Base-by-base conservation (phyloP, 306 rosid species). In the Glycine tomentella region DNA sequence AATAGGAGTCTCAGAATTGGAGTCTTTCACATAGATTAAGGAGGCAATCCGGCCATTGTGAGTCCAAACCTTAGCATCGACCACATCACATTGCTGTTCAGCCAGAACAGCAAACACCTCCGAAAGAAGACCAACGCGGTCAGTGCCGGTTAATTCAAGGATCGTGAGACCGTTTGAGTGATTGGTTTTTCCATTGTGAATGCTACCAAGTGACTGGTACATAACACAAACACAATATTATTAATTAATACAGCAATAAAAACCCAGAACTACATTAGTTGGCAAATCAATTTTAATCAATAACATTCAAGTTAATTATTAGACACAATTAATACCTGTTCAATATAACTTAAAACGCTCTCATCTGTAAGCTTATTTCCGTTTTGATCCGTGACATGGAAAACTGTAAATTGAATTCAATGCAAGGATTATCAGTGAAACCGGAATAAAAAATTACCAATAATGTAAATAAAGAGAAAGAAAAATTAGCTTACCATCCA, bases 51-150 rank as follows among this genome's bases (percentile, higher is more conserved):
- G 84, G 66, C 98, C 98, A 79, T 95, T 95, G 88, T 93, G 96
- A 15, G 97, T 93, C 99, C 99, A 95, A 76, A 92, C 91, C 76
- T 93, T 95, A 17, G 99, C 87, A 38, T 93, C 98, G 11, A 91
- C 97, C 66, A 95, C 97, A 72, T 91, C 89, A 69, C 96, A 93
- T 77, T 93, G 89, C 63, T 88, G 87, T 40, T 95, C 94, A 0
- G 94, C 83, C 48, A 95, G 83, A 2, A 95, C 99, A 0, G 97
- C 99, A 84, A 93, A 95, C 15, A 95, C 92, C 86, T 95, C 98
- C 0, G 98, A 95, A 45, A 93, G 97, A 78, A 95, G 93, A 73
- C 99, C 99, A 1, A 95, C 93, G 0, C 99, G 91, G 67, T 93
- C 99, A 0, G 96, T 86, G 44, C 99, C 99, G 0, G 91, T 91